Evolutionary conservation across 2,329 filamentous ascomycete genomes (phyloP), one percentile per base, ranked within the genome.

Genomic region (Diaporthe sp.): DNA sequence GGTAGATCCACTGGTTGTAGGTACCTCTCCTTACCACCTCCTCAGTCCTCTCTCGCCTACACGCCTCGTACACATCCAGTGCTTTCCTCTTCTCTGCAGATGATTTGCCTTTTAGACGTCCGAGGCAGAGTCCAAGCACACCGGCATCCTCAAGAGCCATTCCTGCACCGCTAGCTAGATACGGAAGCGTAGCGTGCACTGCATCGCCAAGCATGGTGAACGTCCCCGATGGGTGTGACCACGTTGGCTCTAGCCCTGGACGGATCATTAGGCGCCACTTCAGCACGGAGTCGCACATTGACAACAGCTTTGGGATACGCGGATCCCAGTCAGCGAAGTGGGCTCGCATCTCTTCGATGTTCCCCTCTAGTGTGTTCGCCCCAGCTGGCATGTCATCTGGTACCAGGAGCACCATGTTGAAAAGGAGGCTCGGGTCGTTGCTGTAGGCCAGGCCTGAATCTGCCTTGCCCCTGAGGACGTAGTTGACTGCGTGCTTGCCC

Each of bases 201-300:
- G 91, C 90, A 78, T 93, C 92, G 0, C 92, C 92, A 0, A 93
- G 84, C 79, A 93, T 86, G 0, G 89, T 88, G 78, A 92, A 91
- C 0, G 88, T 84, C 0, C 87, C 90, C 0, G 86, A 88, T 0
- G 87, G 82, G 77, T 92, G 88, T 0, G 86, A 89, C 91, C 92
- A 93, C 1, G 81, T 80, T 8, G 82, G 82, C n/a, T 83, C 82
- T 51, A 91, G 85, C 7, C 87, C 87, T 1, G 87, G 86, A 1
- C 90, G 85, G 75, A 90, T 91, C 80, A 88, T 90, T 0, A 92
- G 82, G 2, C 89, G 85, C 91, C 91, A 93, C 80, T 92, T 93
- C 7, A 85, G 86, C 0, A 92, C 90, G 0, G 87, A 89, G 58
- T 90, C 84, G 79, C 90, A 92, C 25, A 92, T 85, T 0, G 83